Evolutionary conservation across 768 basidiomycete species (phyloP).

Genomic region (Dentipellis sp.): DNA sequence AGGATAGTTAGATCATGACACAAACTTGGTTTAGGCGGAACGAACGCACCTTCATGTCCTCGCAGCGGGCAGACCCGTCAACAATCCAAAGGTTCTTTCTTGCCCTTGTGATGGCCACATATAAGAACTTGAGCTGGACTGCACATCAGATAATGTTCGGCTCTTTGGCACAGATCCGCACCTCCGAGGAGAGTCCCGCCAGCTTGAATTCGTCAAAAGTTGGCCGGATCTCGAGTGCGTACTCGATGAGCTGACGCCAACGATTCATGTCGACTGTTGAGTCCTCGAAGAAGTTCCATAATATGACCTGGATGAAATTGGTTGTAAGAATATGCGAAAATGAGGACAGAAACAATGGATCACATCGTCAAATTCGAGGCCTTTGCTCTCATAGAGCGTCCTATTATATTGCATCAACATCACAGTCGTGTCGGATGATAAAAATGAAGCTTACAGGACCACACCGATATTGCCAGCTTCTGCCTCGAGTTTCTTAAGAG

Average conservation of each 20-base stretch:
- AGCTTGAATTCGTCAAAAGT: not conserved
- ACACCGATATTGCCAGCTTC: constrained; percentile 50
- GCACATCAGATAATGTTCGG: no score
- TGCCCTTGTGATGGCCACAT: constrained; percentile 65
- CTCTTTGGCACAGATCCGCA: no score
- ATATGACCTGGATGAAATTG: constrained; percentile 39
- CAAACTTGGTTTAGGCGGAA: not conserved
- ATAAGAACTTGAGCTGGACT: constrained; percentile 51
- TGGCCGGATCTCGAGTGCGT: not conserved
- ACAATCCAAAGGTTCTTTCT: constrained; percentile 64
- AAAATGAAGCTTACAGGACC: constrained; percentile 48
- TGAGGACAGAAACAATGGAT: not conserved
- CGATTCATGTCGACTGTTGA: constrained; percentile 31
- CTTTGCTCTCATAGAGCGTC: constrained; percentile 58
- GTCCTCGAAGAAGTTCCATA: constrained; percentile 71
- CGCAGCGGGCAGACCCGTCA: constrained; percentile 39
- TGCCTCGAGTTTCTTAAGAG: constrained; percentile 34
- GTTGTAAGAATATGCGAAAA: not conserved
- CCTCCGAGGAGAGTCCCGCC: constrained; percentile 1
- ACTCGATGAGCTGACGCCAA: constrained; percentile 3
- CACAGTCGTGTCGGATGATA: no score
- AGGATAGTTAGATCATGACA: not conserved
- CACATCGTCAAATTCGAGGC: constrained; percentile 60
- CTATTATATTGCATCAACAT: no score
- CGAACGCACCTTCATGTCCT: constrained; percentile 28